Evolutionary conservation across 495 filamentous ascomycete species (phyloP), one percentile per base, ranked within the genome.

Genomic region (Halenospora varia): DNA sequence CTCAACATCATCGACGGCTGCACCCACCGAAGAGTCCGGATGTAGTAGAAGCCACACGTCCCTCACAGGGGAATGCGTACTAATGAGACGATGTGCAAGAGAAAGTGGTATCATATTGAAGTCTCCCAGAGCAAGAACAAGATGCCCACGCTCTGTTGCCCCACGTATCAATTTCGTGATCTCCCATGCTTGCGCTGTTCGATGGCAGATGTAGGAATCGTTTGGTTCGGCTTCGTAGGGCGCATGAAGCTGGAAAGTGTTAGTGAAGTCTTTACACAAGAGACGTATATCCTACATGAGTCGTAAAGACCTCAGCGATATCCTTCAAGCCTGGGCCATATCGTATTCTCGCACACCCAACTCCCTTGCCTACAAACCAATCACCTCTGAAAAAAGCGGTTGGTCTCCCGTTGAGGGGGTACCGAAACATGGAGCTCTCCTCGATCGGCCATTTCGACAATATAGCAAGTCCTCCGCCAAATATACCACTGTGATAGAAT

Each of bases 361-460:
- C 89, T 4, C 94, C 94, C 70, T 97, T 96, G 0, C 95, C 94
- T 4, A 97, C 93, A 63, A 77, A 93, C 90, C 90, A 96, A 71
- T 97, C 94, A 3, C 94, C 94, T 50, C 93, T 79, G 71, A 85
- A 96, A 73, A 97, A 96, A 4, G 92, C 92, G 4, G 90, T 90
- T 1, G 94, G 95, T 17, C 93, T 82, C 18, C 95, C 95, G 69
- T 97, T 97, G 20, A 98, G 76, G n/a, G 93, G 87, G 68, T 97
- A 98, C 6, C 75, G 73, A 62, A 81, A 77, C 89, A 97, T 94
- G 66, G 75, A 82, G 71, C 87, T 93, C 73, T 96, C 90, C 60
- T 92, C 90, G 64, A 98, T 90, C n/a, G 93, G 94, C 91, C 90
- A 97, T 79, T 83, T 82, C 11, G 90, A 95, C n/a, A 98, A 76